Evolutionary conservation across 2,329 filamentous ascomycete species (phyloP).

Genomic region (Botryotinia convoluta): DNA sequence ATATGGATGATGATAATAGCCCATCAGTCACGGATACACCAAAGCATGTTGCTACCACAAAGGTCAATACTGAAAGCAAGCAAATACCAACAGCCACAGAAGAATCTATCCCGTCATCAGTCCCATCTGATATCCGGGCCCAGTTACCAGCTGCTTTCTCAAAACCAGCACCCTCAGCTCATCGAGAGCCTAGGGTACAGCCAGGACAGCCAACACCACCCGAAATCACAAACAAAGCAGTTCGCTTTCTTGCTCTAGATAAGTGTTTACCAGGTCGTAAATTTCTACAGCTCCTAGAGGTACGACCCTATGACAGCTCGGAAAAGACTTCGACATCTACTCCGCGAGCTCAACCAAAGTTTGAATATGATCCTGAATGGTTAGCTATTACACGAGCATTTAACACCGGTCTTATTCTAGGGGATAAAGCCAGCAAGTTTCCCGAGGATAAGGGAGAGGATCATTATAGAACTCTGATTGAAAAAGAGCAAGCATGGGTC

Average conservation of each 20-base stretch:
- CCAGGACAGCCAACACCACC: conserved; percentile 64
- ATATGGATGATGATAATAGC: conserved; percentile 54
- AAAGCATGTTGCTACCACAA: conserved; percentile 55
- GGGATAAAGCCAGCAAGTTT: conserved; percentile 52
- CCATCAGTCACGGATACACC: conserved; percentile 10
- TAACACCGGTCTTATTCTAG: conserved; percentile 61
- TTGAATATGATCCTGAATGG: conserved; percentile 86
- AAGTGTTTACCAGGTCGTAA: conserved; percentile 80
- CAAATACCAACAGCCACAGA: conserved; percentile 32
- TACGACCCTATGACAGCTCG: conserved; percentile 46
- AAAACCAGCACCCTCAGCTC: conserved; percentile 39
- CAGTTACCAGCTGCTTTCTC: conserved; percentile 76
- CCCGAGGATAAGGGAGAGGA: conserved; percentile 65
- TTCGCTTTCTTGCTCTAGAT: conserved; percentile 84
- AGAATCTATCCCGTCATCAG: conserved; percentile 31
- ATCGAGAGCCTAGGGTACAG: conserved; percentile 28
- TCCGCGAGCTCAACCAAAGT: conserved; percentile 29
- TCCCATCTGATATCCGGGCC: conserved; percentile 64
- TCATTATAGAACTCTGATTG: conserved; percentile 65
- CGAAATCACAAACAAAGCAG: conserved; percentile 73
- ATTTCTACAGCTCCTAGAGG: conserved; percentile 76
- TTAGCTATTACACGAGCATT: conserved; percentile 88
- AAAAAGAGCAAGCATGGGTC: conserved; percentile 74
- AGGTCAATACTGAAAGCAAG: conserved; percentile 44
- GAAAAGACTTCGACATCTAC: conserved; percentile 25